Evolutionary conservation across 1,284 basidiomycete genomes (phyloP).

Genomic region (Trichosporon sp.): DNA sequence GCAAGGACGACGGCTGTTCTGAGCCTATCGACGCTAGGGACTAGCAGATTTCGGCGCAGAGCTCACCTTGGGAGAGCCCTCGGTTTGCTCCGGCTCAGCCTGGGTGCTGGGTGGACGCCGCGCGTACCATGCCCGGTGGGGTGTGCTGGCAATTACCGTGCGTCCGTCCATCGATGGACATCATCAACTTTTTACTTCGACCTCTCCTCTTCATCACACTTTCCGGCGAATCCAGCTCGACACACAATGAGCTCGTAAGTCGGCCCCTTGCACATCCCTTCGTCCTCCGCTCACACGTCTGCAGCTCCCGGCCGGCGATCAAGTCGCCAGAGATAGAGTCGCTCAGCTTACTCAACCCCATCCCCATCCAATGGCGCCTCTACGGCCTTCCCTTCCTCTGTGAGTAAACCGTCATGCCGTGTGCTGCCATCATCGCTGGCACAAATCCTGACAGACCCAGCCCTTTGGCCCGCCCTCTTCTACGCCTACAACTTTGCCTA

Average conservation of each 20-base stretch:
- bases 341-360: conserved; percentile 72
- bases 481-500: conserved; percentile 84
- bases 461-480: conserved; percentile 80
- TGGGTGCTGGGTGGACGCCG: neutral
- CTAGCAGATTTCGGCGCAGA: neutral
- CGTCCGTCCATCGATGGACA: neutral
- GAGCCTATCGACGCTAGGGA: neutral
- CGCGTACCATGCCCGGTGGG: neutral
- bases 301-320: conserved; percentile 47
- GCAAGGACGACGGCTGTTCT: neutral
- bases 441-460: conserved; percentile 26
- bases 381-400: conserved; percentile 74
- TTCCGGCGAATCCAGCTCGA: neutral
- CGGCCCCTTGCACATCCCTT: neutral
- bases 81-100: neutral
- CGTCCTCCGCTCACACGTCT: neutral
- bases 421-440: neutral
- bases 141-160: conserved; percentile 5
- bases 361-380: conserved; percentile 71
- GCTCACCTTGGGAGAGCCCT: neutral
- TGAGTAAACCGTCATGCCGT: conserved; percentile 6
- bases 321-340: conserved; percentile 79
- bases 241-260: conserved; percentile 3
- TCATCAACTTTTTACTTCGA: neutral
- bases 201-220: neutral